Base-by-base conservation (phyloP, 108 stramenopile species). In the Pelagomonas calceolata region DNA sequence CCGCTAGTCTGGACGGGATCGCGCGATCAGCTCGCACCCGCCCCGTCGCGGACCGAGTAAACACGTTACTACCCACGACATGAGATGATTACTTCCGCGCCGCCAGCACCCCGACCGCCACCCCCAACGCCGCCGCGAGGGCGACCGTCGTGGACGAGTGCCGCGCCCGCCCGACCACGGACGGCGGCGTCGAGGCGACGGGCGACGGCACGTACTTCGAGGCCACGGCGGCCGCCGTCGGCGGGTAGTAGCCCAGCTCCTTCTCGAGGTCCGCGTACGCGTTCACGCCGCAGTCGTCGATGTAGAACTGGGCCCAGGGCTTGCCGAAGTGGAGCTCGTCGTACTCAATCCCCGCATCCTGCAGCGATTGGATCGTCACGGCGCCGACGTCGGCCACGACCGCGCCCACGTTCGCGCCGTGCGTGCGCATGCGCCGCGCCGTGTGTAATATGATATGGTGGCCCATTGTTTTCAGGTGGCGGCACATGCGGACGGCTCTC, bases 241-340 rank as follows among this genome's bases (percentile, higher is more conserved):
- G 21, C 21, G 51, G 21, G 51, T 60, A 60, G 51, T 60, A 60
- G 51, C 51, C 51, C 21, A 60, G 51, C 26, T 60, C 51, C 51
- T 60, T 60, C 21, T 60, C 51, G 7, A 60, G 51, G 51, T 60
- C 51, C 21, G 51, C 51, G 26, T 26, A 60, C 21, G 51, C 51
- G 7, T 3, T 26, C 21, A 60, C 51, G 51, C 21, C 51, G 7
- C 29, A 1, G 51, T 60, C 51, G 51, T 60, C 51, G 51, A 60
- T 12, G 51, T 60, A 60, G 51, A 60, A 60, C 26, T 60, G 51
- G 51, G 51, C 51, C 51, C 51, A 60, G 51, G 51, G 51, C 51
- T 60, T 60, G 51, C 51, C 51, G 51, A 60, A 60, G 51, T 4
- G 7, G 51, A 60, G 21, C 51, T 60, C 51, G 51, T 60, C 21